Base-by-base conservation (phyloP, 495 filamentous ascomycete species). In the Hypoxylon perforatum region DNA sequence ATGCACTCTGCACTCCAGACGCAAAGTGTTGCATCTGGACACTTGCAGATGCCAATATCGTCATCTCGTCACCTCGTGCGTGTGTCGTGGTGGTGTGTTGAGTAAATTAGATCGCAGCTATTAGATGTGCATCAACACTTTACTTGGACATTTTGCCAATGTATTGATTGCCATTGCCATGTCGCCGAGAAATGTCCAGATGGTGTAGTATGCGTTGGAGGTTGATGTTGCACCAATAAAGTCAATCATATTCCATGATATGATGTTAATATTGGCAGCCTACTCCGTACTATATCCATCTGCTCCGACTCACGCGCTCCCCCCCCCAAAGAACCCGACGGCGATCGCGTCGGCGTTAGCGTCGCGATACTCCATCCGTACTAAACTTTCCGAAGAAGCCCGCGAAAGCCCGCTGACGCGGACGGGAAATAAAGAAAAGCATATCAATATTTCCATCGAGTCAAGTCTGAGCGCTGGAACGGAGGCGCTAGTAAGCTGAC, bases 1-100 rank as follows among this genome's bases (percentile, higher is more conserved):
- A 69, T 69, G 66, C 66, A 63, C 66, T 69, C 60, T 69, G 66
- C 66, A 63, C 66, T 69, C 60, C 60, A 69, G 55, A 61, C 46
- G 56, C 56, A 65, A 64, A 63, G 60, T 64, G 55, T 63, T 60
- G 52, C 57, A 69, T 61, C 51, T 69, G 51, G 61, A 21, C 56
- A 65, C 57, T 61, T 50, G 50, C 51, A 61, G 51, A 39, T 69
- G 35, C 51, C 61, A 48, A 42, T 63, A 61, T 61, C 60, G 60
- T 64, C 65, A 69, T 69, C 30, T 57, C 60, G 60, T 64, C 65
- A 69, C 65, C 30, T 57, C 41, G 57, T 52, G 57, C 51, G 48
- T 25, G 50, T 44, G 30, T 47, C 19, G 50, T 4, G 19, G 19
- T 41, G 35, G 56, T 35, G 47, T 44, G 54, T 41, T 68, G 38